Conservation (phyloP, 345 rosid genomes). For the Salix udensis region DNA sequence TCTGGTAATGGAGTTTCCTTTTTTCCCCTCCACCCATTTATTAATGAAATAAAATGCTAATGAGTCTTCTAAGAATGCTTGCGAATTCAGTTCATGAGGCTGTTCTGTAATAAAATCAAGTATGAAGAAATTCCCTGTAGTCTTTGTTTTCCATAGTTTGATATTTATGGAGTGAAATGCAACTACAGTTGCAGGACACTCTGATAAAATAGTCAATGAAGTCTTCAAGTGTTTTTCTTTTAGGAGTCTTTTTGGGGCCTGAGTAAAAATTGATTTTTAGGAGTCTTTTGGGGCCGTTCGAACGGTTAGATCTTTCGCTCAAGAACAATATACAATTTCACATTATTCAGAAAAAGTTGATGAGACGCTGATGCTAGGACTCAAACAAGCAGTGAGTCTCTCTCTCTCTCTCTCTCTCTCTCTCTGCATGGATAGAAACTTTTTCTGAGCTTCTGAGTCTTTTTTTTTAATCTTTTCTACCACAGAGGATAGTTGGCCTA, state of each 20-base stretch:
- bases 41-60: not conserved
- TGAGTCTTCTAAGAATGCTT: not conserved
- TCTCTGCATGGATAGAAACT: not conserved
- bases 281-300: conserved; percentile 96
- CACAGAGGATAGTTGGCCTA: conserved; percentile 58
- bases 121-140: not conserved
- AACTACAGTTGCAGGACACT: not conserved
- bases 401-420: conserved; percentile 15
- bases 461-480: conserved; percentile 11
- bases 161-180: not conserved
- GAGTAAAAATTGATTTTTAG: no score
- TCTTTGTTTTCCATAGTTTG: not conserved
- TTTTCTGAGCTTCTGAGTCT: not conserved
- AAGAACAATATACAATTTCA: conserved; percentile 63
- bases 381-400: conserved; percentile 76
- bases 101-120: no score
- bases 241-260: conserved; percentile 95
- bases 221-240: not conserved
- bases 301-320: conserved; percentile 92
- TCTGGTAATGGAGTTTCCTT: not conserved
- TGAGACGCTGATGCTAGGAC: conserved; percentile 78
- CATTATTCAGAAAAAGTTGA: conserved; percentile 77
- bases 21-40: not conserved
- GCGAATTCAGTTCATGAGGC: no score
- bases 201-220: not conserved